These are phyloP conservation scores for Xylaria venustula DNA, from an alignment of 495 filamentous ascomycete species.

Conservation along the genomic window DNA sequence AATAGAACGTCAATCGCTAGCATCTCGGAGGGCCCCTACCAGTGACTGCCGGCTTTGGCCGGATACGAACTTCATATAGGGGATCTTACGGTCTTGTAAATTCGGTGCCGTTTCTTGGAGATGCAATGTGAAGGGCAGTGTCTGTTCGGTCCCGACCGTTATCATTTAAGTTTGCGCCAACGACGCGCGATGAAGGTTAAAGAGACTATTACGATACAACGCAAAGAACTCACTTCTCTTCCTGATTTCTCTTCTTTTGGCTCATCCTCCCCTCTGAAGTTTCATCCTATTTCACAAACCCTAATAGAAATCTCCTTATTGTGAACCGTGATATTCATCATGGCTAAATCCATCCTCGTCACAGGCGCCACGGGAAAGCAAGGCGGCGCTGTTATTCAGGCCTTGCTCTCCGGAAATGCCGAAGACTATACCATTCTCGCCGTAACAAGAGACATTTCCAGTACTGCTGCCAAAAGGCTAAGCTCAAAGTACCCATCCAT, in stretches of 20 bases:
- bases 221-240: neutral
- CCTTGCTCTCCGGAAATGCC: slow-evolving; percentile 33
- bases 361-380: slow-evolving; percentile 72
- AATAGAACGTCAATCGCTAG: neutral
- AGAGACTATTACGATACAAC: neutral
- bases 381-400: slow-evolving; percentile 59
- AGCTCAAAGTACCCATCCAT: slow-evolving; percentile 42
- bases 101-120: no score
- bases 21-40: neutral
- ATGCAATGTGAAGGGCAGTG: neutral
- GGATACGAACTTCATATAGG: neutral
- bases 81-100: no score
- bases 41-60: neutral
- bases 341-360: slow-evolving; percentile 53
- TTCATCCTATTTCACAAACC: neutral
- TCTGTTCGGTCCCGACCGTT: neutral
- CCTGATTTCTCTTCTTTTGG: no score
- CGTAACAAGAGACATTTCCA: slow-evolving; percentile 57
- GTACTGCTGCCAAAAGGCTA: slow-evolving; percentile 49
- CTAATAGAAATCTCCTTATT: no score
- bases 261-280: neutral
- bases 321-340: slow-evolving; percentile 2
- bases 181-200: neutral
- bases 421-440: slow-evolving; percentile 54
- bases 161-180: neutral